Evolutionary conservation across 2,329 filamentous ascomycete species (phyloP).

Genomic region (Fusarium sacchari): DNA sequence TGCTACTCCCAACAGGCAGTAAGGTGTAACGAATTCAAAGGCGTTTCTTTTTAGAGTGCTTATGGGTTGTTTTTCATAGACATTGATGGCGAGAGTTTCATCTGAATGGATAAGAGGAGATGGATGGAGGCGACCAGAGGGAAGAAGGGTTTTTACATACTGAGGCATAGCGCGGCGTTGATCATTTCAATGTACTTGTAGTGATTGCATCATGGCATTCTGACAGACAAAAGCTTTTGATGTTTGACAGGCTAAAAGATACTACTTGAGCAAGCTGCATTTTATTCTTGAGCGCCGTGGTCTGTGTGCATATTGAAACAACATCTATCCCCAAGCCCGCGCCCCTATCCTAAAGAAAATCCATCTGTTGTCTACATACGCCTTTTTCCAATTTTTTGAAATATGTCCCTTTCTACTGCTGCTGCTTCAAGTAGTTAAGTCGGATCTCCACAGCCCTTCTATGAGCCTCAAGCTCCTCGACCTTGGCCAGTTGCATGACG

Average conservation of each 20-base stretch:
- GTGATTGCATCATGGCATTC: constrained; percentile 28
- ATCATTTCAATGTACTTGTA: constrained; percentile 37
- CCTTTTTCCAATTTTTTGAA: constrained; percentile 5
- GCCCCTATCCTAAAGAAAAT: constrained; percentile 15
- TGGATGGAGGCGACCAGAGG: neutral
- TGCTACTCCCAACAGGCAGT: constrained; percentile 16
- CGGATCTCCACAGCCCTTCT: constrained; percentile 88
- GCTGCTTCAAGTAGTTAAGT: constrained; percentile 62
- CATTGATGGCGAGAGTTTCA: neutral
- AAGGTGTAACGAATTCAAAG: constrained; percentile 27
- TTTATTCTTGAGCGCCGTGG: neutral
- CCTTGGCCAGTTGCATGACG: constrained; percentile 94
- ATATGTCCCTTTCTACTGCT: constrained; percentile 39
- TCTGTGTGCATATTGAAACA: constrained; percentile 3
- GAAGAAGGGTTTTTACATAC: constrained; percentile 19
- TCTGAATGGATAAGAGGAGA: neutral
- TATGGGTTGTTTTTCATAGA: constrained; percentile 8
- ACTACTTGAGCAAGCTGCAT: constrained; percentile 19
- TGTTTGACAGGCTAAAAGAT: constrained; percentile 28
- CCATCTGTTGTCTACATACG: constrained; percentile 20
- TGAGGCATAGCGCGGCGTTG: constrained; percentile 50
- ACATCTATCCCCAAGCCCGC: constrained; percentile 21
- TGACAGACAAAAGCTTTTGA: constrained; percentile 36
- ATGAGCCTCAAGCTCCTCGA: constrained; percentile 95
- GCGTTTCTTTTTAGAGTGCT: neutral